Base-by-base conservation (phyloP, 169 alveolate species). In the Cryptosporidium sp. region DNA sequence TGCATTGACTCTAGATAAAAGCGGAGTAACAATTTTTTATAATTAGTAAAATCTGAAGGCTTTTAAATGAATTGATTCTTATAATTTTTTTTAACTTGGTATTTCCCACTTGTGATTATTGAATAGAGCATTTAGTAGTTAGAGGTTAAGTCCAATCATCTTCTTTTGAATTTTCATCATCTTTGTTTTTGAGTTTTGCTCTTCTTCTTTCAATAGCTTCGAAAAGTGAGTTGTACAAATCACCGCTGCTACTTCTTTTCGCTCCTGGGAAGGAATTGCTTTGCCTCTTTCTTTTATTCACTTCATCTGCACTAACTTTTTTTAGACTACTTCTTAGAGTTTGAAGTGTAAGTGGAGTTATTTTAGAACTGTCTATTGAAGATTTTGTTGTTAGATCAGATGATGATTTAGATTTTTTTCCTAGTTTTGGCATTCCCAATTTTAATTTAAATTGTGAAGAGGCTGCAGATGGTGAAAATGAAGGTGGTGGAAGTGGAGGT, bases 401-500 rank as follows among this genome's bases (percentile, higher is more conserved):
- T 44, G 31, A 16, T 14, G 29, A 29, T 33, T 33, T 31, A 14
- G 6, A 18, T 31, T 10, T 67, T 67, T 0, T 0, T 31, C 18
- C 51, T 12, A 33, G 12, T 10, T 44, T 69, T 18, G 60, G 14
- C 6, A 8, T 2, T 44, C 4, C 31, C 31, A 6, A 14, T 18
- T 5, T 39, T 69, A 18, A 14, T 18, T 37, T 45, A 3, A 2
- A n/a, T n/a, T 1, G 67, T 69, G 21, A n/a, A 37, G 42, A 45
- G 8, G 21, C 3, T 69, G 65, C 1, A 21, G 42, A 5, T 69
- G 84, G 62, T 14, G 35, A 53, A 8, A 35, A 70, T 39, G 65
- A 65, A 35, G 84, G 65, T 42, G 84, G 60, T 69, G 84, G 84
- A 0, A 51, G 45, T 70, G 26, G 45, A 0, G 86, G 51, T 61